Evolutionary conservation across 805 yeast species (phyloP).

Genomic region (Ogataea polymorpha): DNA sequence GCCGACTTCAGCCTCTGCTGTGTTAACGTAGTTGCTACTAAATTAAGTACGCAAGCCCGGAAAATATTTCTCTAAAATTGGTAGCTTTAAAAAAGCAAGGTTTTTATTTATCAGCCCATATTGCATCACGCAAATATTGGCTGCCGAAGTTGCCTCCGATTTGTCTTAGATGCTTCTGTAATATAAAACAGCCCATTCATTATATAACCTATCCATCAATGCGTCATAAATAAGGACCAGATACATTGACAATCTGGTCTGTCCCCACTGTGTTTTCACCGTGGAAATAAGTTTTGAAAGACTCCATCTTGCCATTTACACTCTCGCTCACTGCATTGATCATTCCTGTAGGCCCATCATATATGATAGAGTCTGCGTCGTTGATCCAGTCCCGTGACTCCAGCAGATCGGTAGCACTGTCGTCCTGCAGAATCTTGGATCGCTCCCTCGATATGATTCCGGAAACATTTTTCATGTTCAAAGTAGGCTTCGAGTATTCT

Average conservation of each 20-base stretch:
- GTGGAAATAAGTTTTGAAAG: conserved; percentile 23
- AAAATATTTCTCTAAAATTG: too few species aligned
- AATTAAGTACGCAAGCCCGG: background rate
- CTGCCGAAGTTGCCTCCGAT: too few species aligned
- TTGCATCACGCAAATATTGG: too few species aligned
- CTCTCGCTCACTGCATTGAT: conserved; percentile 59
- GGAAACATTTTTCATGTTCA: conserved; percentile 9
- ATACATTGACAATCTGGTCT: conserved; percentile 3
- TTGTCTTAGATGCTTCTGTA: too few species aligned
- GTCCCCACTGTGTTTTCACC: conserved; percentile 1
- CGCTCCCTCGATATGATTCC: conserved; percentile 14
- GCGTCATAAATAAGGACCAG: conserved; percentile 1
- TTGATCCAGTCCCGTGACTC: conserved; percentile 47
- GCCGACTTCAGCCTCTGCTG: too few species aligned
- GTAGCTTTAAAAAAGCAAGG: too few species aligned
- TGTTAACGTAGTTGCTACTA: background rate
- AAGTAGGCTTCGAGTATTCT: conserved; percentile 32
- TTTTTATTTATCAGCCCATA: too few species aligned
- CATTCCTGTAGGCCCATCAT: conserved; percentile 72
- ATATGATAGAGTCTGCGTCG: conserved; percentile 36
- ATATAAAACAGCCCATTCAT: background rate
- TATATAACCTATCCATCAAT: background rate
- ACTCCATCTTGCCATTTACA: conserved; percentile 24
- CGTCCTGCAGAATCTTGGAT: background rate
- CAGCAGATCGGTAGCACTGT: conserved; percentile 4